phyloP scores from a whole-genome alignment of 1,139 yeast species.

The Blastobotrys petasosporus region DNA sequence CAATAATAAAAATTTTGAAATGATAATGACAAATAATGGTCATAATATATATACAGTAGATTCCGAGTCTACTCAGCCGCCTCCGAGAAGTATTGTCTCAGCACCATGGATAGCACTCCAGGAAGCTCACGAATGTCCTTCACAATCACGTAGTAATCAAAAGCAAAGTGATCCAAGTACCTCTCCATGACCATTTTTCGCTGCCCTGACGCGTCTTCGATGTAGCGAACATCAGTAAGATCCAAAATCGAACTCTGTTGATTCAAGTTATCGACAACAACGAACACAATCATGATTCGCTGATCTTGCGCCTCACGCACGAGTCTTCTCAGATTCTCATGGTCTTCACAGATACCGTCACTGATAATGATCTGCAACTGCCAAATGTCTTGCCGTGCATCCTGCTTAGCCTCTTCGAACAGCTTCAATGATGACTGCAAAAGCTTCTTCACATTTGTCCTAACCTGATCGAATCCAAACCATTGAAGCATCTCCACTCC shows the following conservation, averaged over 20 bases:
- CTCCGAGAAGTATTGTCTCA: slow-evolving; percentile 88
- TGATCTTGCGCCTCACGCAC: slow-evolving; percentile 92
- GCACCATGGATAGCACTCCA: slow-evolving; percentile 78
- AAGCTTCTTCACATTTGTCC: slow-evolving; percentile 74
- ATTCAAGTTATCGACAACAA: slow-evolving; percentile 83
- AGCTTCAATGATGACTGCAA: slow-evolving; percentile 66
- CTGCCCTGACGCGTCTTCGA: slow-evolving; percentile 65
- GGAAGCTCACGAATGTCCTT: slow-evolving; percentile 86
- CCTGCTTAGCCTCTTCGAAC: slow-evolving; percentile 58
- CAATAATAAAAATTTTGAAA: slow-evolving; percentile 6
- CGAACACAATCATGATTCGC: slow-evolving; percentile 91
- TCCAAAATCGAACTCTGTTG: slow-evolving; percentile 83
- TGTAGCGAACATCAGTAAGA: slow-evolving; percentile 86
- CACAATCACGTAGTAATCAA: slow-evolving; percentile 93
- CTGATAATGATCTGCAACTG: slow-evolving; percentile 87
- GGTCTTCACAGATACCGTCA: slow-evolving; percentile 97
- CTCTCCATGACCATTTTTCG: slow-evolving; percentile 63
- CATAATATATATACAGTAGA: not conserved
- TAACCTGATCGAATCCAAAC: slow-evolving; percentile 86
- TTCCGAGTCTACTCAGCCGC: slow-evolving; percentile 34
- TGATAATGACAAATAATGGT: slow-evolving; percentile 5
- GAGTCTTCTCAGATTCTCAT: slow-evolving; percentile 68
- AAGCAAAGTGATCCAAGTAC: slow-evolving; percentile 91
- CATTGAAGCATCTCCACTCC: slow-evolving; percentile 82
- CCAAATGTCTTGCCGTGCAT: slow-evolving; percentile 59